A percentile compares a stretch with the other conserved stretches of the same genome.
Conservation (phyloP, 2,329 filamentous ascomycete genomes). For the Neonectria ditissima region DNA sequence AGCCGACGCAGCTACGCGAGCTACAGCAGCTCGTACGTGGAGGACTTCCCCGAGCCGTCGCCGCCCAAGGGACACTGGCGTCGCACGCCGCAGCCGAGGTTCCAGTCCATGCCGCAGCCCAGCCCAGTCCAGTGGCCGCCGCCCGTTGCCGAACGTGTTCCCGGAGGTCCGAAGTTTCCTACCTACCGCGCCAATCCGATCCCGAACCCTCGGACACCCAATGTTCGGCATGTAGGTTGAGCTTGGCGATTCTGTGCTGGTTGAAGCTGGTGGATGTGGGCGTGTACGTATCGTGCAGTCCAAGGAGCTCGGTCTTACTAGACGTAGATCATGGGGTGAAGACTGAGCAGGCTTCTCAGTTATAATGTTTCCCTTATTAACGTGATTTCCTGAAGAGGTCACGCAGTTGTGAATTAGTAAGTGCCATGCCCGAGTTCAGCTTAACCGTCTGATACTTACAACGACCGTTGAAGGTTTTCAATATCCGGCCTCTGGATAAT, state of each 20-base stretch:
- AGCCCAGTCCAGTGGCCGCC: conserved; percentile 31
- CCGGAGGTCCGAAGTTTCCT: conserved; percentile 49
- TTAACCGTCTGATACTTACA: not conserved
- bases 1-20: conserved; percentile 32
- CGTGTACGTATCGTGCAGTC: conserved; percentile 7
- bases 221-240: conserved; percentile 9
- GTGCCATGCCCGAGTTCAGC: too few relatives aligned
- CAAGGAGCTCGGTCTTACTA: not conserved
- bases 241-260: not conserved
- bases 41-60: conserved; percentile 27
- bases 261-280: not conserved
- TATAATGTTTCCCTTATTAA: not conserved
- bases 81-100: not conserved
- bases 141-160: conserved; percentile 45
- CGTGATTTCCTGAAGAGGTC: not conserved
- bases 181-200: conserved; percentile 51
- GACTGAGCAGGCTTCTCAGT: not conserved
- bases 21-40: conserved; percentile 29
- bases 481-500: not conserved
- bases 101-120: conserved; percentile 13
- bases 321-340: not conserved
- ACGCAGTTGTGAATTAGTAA: not conserved
- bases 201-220: conserved; percentile 44
- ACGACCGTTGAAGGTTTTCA: not conserved
- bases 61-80: conserved; percentile 3